Evolutionary conservation across 306 rosid genomes (phyloP), one percentile per base, ranked within the genome.

Genomic region (Quercus cerris): DNA sequence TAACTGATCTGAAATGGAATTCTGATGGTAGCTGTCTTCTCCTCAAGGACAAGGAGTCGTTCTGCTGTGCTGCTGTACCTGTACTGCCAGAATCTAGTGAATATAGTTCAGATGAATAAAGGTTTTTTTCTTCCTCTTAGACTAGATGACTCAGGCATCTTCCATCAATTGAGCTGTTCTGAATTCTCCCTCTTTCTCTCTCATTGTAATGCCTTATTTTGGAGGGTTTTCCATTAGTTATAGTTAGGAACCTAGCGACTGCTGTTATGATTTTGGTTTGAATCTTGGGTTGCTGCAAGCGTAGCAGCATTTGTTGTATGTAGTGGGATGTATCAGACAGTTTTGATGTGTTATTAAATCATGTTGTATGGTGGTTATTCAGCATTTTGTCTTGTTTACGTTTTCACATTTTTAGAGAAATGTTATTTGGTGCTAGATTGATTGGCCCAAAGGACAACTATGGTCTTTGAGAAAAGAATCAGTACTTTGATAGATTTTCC

Each of bases 1-100:
- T 89, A 67, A 84, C 87, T 4, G 98, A 95, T 85, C 90, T 95
- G 75, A 93, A 91, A 83, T 95, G 99, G 99, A 95, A 93, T 87
- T 89, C 89, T 3, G 93, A 93, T 89, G 99, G 99, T 41, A 91
- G 99, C 84, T 93, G 99, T 80, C 87, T 95, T 61, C 86, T 95
- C 81, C 93, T 95, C 2, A 95, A 93, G 90, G 98, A 95, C 81
- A 95, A 93, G 78, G 99, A 95, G 67, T 85, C 93, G 12, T 95
- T 93, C 78, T 95, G 99, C 77, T 95, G 99, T 41, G 97, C 93
- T 71, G 93, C 93, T 27, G 85, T 87, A 17, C 92, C 97, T 54
- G 70, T 83, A 30, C 84, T 89, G 76, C 89, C 86, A 28, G 99
- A 94, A 76, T 93, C 96, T 44, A 89, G 94, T 66, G 99, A 93